Conservation (phyloP, 2,329 filamentous ascomycete species). For the Fusarium albosuccineum region DNA sequence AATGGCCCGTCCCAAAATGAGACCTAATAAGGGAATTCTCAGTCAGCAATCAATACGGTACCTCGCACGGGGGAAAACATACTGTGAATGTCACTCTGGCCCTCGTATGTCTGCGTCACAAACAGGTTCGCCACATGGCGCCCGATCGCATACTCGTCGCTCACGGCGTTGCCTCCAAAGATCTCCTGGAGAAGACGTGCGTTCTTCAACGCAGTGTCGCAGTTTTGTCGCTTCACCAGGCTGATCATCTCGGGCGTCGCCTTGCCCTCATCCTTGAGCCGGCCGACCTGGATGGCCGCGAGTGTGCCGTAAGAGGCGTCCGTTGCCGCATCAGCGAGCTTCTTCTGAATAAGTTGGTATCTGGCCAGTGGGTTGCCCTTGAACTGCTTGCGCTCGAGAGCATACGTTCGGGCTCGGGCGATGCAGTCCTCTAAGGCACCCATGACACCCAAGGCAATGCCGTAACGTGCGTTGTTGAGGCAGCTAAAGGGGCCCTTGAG, state of each 20-base stretch:
- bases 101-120: slow-evolving; percentile 98
- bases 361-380: slow-evolving; percentile 94
- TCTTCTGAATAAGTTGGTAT: slow-evolving; percentile 98
- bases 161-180: slow-evolving; percentile 98
- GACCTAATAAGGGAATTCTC: slow-evolving; percentile 60
- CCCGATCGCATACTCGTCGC: slow-evolving; percentile 95
- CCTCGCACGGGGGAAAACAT: slow-evolving; percentile 57
- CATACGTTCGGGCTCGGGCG: slow-evolving; percentile 82
- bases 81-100: slow-evolving; percentile 98
- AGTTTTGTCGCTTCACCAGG: slow-evolving; percentile 98
- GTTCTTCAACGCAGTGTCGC: slow-evolving; percentile 86
- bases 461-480: slow-evolving; percentile 92
- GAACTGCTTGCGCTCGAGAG: slow-evolving; percentile 96
- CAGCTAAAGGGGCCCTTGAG: slow-evolving; percentile 92
- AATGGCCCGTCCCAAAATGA: slow-evolving; percentile 77
- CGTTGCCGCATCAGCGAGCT: slow-evolving; percentile 91
- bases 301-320: slow-evolving; percentile 93
- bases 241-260: slow-evolving; percentile 94
- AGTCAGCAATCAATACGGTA: slow-evolving; percentile 39
- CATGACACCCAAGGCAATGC: slow-evolving; percentile 94
- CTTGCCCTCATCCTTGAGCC: slow-evolving; percentile 92
- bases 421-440: slow-evolving; percentile 96
- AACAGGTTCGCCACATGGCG: slow-evolving; percentile 96
- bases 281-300: slow-evolving; percentile 89
- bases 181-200: slow-evolving; percentile 89